phyloP scores from a whole-genome alignment of 768 basidiomycete genomes.

The Leccinum disarticulatum region DNA sequence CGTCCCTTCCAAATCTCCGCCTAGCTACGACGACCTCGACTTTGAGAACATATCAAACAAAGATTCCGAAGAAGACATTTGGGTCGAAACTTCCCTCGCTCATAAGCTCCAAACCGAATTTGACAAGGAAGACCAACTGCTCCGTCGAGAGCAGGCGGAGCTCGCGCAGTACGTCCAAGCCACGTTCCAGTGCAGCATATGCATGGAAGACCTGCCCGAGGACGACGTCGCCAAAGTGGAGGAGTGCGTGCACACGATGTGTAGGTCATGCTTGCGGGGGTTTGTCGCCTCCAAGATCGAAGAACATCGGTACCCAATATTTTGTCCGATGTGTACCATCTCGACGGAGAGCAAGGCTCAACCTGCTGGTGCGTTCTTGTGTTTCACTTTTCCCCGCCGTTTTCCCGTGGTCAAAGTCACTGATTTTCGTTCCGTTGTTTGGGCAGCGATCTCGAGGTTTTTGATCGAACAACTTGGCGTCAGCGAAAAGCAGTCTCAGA shows the following conservation, averaged over 20 bases:
- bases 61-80: slow-evolving; percentile 5
- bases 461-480: slow-evolving; percentile 49
- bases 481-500: slow-evolving; percentile 38
- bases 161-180: slow-evolving; percentile 31
- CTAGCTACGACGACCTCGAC: slow-evolving; percentile 17
- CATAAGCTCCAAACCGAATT: slow-evolving; percentile 36
- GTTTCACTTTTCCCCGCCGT: background rate
- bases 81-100: slow-evolving; percentile 19
- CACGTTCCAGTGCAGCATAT: slow-evolving; percentile 56
- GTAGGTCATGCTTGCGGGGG: slow-evolving; percentile 48
- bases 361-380: slow-evolving; percentile 33
- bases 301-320: slow-evolving; percentile 56
- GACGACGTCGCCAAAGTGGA: slow-evolving; percentile 44
- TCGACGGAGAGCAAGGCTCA: slow-evolving; percentile 23
- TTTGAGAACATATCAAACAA: background rate
- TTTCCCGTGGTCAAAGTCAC: background rate
- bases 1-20: slow-evolving; percentile 12
- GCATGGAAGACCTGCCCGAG: slow-evolving; percentile 48
- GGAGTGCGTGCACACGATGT: slow-evolving; percentile 52
- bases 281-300: slow-evolving; percentile 47
- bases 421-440: background rate
- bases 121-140: slow-evolving; percentile 40
- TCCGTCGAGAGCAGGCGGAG: slow-evolving; percentile 36
- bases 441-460: slow-evolving; percentile 38
- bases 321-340: slow-evolving; percentile 55